These are phyloP conservation scores for Mycosarcoma mackinlayi DNA, from an alignment of 1,284 basidiomycete species.

Conservation along the genomic window DNA sequence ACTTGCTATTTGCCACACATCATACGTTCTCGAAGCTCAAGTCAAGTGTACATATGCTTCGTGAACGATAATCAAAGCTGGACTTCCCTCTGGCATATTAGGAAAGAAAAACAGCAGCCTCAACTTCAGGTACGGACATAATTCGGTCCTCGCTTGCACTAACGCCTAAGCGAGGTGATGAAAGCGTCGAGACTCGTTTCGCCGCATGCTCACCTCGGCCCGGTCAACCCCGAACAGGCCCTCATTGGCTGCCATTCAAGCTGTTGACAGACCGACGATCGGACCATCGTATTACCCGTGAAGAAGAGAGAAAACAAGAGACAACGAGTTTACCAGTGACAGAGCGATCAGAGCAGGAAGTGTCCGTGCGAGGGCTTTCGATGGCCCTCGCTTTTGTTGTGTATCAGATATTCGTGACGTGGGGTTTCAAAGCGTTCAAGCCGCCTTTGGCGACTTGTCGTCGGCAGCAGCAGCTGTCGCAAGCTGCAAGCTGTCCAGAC, in stretches of 20 bases:
- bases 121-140: constrained; percentile 3
- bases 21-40: no score
- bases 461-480: constrained; percentile 25
- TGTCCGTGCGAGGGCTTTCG: constrained; percentile 5
- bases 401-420: background rate
- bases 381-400: background rate
- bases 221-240: no score
- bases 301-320: constrained; percentile 6
- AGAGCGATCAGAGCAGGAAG: constrained; percentile 8
- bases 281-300: constrained; percentile 7
- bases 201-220: no score
- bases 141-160: constrained; percentile 17
- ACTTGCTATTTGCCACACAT: background rate
- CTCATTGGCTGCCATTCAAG: no score
- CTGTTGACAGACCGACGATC: no score
- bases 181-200: no score
- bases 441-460: constrained; percentile 21
- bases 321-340: constrained; percentile 17
- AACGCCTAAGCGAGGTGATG: background rate
- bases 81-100: no score
- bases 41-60: no score
- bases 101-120: no score
- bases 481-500: constrained; percentile 42
- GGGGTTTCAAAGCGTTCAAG: constrained; percentile 1
- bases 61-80: no score